Percentiles rank a stretch among this genome's conserved stretches.
phyloP scores from a whole-genome alignment of 306 rosid genomes.

The Glycine latifolia region DNA sequence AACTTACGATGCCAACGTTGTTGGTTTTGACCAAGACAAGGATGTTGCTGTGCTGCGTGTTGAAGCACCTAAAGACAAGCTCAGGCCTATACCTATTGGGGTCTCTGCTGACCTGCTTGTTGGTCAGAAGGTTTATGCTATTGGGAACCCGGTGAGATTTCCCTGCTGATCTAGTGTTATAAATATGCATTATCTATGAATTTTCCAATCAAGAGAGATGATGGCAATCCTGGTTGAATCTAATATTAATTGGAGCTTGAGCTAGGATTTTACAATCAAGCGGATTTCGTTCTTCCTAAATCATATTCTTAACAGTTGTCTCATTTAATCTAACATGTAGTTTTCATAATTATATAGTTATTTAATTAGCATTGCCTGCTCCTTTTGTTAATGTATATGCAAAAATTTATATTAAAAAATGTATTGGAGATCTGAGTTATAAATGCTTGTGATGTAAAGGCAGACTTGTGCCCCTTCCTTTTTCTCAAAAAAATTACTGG shows the following conservation, averaged over 20 bases:
- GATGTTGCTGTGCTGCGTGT: conserved; percentile 94
- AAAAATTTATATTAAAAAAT: not conserved
- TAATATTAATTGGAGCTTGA: conserved; percentile 13
- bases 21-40: conserved; percentile 99
- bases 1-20: conserved; percentile 86
- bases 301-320: not conserved
- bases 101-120: conserved; percentile 94
- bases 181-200: conserved; percentile 13
- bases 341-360: conserved; percentile 10
- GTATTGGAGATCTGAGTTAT: conserved; percentile 3
- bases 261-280: not conserved
- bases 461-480: conserved; percentile 9
- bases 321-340: conserved; percentile 5
- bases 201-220: conserved; percentile 18
- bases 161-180: too few relatives aligned
- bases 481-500: conserved; percentile 1
- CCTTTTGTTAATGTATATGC: not conserved
- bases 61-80: conserved; percentile 86
- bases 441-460: conserved; percentile 16
- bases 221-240: conserved; percentile 23
- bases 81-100: conserved; percentile 91
- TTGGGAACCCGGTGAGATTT: conserved; percentile 91
- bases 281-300: conserved; percentile 9
- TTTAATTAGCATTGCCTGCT: conserved; percentile 20
- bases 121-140: conserved; percentile 97